Evolutionary conservation across 331 rosid species (phyloP), one percentile per base, ranked within the genome.

Genomic region (Telfairia occidentalis): DNA sequence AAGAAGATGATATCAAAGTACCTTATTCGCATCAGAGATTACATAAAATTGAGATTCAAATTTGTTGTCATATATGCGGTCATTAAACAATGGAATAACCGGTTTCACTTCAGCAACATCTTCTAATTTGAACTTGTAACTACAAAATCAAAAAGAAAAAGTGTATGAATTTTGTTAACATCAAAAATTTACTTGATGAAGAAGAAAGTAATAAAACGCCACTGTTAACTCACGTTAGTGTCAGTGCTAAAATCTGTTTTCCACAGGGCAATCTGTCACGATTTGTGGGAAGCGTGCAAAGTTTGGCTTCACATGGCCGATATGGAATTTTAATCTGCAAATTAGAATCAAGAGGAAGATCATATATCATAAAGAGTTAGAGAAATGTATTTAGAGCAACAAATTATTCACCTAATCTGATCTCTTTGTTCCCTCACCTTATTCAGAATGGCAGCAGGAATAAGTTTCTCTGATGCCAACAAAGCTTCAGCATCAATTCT

Each of bases 241-340:
- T 92, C 84, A 92, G 77, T 30, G 98, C 91, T 64, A 92, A 82
- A 84, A 84, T 92, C 82, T 89, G 91, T 84, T 90, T 89, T 57
- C 89, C 98, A 67, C 92, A 89, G 38, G 96, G 98, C 38, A 92
- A 86, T 86, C 84, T 92, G 77, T 92, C 98, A 26, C 98, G 96
- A 58, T 82, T 79, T 32, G 90, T 75, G 76, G 96, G 63, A 74
- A 92, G 96, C 16, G 98, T 76, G 75, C 71, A 73, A 76, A 92
- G 89, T 84, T 85, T 87, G 34, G 96, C 82, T 60, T 89, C 98
- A 78, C 85, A 30, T 4, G 98, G 98, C 57, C 92, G 92, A 83
- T 90, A 92, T 71, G 98, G 90, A 73, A 81, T 80, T 83, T 90
- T 87, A 35, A 92, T 77, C 98, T 92, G 91, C 80, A 81, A 48